Evolutionary conservation across 2,329 filamentous ascomycete species (phyloP).

Genomic region (Escovopsis sp.): DNA sequence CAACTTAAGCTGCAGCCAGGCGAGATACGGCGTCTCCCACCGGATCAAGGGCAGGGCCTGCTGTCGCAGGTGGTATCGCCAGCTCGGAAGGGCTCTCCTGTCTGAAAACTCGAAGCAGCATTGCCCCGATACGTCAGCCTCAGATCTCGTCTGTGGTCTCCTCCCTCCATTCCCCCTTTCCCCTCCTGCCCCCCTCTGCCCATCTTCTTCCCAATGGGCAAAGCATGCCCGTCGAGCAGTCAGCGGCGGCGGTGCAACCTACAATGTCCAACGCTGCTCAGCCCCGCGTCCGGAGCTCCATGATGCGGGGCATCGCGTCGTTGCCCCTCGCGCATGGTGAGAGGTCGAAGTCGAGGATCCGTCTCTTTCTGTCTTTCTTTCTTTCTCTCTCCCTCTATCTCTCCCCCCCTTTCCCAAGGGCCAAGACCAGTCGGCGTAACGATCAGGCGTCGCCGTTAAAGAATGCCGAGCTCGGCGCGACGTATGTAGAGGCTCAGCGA

Average conservation of each 20-base stretch:
- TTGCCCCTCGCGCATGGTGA: conserved; percentile 19
- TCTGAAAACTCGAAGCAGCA: conserved; percentile 35
- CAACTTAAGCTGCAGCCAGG: conserved; percentile 64
- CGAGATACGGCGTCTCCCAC: conserved; percentile 90
- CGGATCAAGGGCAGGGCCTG: conserved; percentile 71
- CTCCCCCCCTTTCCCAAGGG: too few species aligned
- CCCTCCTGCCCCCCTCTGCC: background rate
- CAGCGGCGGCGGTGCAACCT: conserved; percentile 19
- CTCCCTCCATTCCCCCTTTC: background rate
- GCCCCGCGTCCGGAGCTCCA: conserved; percentile 48
- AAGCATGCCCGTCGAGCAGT: background rate
- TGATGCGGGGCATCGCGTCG: conserved; percentile 17
- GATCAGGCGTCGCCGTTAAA: too few species aligned
- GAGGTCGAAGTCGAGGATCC: too few species aligned
- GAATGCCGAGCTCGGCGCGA: too few species aligned
- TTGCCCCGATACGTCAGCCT: background rate
- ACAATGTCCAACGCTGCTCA: conserved; percentile 71
- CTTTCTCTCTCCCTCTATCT: too few species aligned
- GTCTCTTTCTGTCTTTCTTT: too few species aligned
- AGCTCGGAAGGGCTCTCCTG: conserved; percentile 65
- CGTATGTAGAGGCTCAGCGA: too few species aligned
- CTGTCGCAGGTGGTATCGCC: conserved; percentile 79
- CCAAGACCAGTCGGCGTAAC: too few species aligned
- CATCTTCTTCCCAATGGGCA: background rate
- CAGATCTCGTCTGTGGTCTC: background rate